Evolutionary conservation across 495 filamentous ascomycete species (phyloP).

Genomic region (Penicillium paxilli): DNA sequence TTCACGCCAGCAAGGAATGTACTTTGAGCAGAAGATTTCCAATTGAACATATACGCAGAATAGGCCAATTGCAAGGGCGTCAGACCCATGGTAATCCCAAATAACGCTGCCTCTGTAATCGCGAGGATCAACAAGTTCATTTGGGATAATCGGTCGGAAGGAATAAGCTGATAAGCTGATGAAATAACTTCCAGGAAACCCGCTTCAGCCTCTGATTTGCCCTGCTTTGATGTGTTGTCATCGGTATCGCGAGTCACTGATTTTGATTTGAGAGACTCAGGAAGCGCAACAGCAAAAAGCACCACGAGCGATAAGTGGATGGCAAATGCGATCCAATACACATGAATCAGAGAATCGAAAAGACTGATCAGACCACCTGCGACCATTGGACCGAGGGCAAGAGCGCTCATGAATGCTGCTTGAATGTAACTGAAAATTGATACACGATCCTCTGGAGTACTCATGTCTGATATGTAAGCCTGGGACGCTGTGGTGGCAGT

Average conservation of each 20-base stretch:
- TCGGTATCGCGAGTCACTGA: too few species aligned
- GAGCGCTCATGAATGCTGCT: background rate
- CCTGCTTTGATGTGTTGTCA: background rate
- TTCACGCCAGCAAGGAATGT: background rate
- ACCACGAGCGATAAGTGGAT: background rate
- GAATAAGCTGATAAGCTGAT: background rate
- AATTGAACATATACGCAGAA: conserved; percentile 4
- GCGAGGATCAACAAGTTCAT: conserved; percentile 5
- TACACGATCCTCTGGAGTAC: background rate
- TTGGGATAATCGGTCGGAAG: background rate
- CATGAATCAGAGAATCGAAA: background rate
- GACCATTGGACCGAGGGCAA: conserved; percentile 1
- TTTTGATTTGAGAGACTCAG: conserved; percentile 1
- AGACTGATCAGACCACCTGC: background rate
- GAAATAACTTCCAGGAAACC: background rate
- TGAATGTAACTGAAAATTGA: conserved; percentile 7
- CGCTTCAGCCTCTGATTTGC: background rate
- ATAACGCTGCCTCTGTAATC: background rate
- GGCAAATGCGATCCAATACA: background rate
- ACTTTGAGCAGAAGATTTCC: conserved; percentile 4
- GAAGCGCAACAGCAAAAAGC: background rate
- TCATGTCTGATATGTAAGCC: conserved; percentile 7
- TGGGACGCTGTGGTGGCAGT: conserved; percentile 1
- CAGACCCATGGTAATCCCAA: conserved; percentile 1
- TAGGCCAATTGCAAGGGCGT: conserved; percentile 1